A percentile compares a stretch with the other conserved stretches of the same genome.
Conservation (phyloP, 148 eudicot genomes). For the Chenopodium berlandieri region DNA sequence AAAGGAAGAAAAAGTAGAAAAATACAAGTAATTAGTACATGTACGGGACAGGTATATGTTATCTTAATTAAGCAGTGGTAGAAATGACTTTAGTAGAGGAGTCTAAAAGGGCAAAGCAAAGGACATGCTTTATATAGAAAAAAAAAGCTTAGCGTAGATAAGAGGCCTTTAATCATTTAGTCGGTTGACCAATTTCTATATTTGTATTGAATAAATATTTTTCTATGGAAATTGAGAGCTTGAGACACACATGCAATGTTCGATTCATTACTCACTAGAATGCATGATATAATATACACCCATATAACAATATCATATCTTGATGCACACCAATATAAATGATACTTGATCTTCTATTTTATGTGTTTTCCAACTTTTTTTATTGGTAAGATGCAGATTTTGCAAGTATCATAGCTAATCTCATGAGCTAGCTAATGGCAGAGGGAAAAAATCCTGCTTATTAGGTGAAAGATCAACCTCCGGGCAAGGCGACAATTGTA, state of each 20-base stretch:
- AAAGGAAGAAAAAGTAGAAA: neutral
- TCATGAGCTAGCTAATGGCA: too few species aligned
- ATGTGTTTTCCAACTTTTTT: neutral
- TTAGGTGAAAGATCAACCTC: too few species aligned
- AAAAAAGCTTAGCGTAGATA: slow-evolving; percentile 26
- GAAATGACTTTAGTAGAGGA: slow-evolving; percentile 19
- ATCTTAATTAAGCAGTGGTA: slow-evolving; percentile 5
- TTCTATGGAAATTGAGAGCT: neutral
- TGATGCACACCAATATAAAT: neutral
- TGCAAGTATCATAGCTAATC: too few species aligned
- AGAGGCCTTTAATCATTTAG: slow-evolving; percentile 26
- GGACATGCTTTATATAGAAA: slow-evolving; percentile 28
- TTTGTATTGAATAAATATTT: neutral
- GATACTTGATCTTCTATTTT: neutral
- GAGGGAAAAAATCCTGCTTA: too few species aligned
- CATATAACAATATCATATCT: neutral
- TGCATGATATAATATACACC: neutral
- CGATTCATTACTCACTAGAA: neutral
- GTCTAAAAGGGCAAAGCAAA: slow-evolving; percentile 28
- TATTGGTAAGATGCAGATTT: too few species aligned
- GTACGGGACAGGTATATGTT: slow-evolving; percentile 9
- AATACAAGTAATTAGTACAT: slow-evolving; percentile 1
- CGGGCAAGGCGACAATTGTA: too few species aligned
- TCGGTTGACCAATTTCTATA: slow-evolving; percentile 22
- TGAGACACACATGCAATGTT: neutral